Conservation (phyloP, 2,329 filamentous ascomycete genomes). For the Fusarium chlamydosporum region DNA sequence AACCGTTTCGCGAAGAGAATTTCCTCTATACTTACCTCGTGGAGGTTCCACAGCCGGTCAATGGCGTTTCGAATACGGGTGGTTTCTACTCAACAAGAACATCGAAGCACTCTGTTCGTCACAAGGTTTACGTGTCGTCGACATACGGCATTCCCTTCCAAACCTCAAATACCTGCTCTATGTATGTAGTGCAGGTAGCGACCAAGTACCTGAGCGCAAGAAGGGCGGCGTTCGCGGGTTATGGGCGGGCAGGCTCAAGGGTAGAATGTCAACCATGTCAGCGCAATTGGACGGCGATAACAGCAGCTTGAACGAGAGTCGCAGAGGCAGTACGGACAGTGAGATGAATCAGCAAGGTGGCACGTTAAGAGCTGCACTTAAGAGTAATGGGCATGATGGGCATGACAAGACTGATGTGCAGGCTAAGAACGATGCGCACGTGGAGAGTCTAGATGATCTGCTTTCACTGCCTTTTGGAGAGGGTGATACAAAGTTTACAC, state of each 20-base stretch:
- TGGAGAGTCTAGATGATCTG: slow-evolving; percentile 41
- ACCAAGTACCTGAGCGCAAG: slow-evolving; percentile 73
- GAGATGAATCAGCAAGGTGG: slow-evolving; percentile 60
- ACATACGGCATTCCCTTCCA: slow-evolving; percentile 91
- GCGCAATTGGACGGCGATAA: slow-evolving; percentile 55
- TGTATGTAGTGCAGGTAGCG: slow-evolving; percentile 83
- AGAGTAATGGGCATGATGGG: slow-evolving; percentile 44
- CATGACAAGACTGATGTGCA: slow-evolving; percentile 43
- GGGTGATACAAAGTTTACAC: slow-evolving; percentile 62
- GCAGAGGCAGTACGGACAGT: slow-evolving; percentile 62
- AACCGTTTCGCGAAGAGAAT: slow-evolving; percentile 72
- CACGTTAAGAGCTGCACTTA: slow-evolving; percentile 56
- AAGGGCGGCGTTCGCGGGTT: slow-evolving; percentile 72
- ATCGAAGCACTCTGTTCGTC: slow-evolving; percentile 78
- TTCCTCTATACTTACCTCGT: slow-evolving; percentile 80
- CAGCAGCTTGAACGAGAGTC: slow-evolving; percentile 58
- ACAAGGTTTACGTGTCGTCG: slow-evolving; percentile 83
- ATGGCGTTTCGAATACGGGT: slow-evolving; percentile 95
- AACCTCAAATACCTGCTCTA: slow-evolving; percentile 95
- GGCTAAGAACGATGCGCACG: slow-evolving; percentile 31
- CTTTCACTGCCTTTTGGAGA: slow-evolving; percentile 64
- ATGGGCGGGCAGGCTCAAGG: slow-evolving; percentile 64
- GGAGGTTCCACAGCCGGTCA: slow-evolving; percentile 76
- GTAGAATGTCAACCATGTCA: slow-evolving; percentile 53
- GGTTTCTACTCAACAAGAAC: slow-evolving; percentile 97